A percentile compares a stretch with the other conserved stretches of the same genome.
phyloP scores from a whole-genome alignment of 345 rosid species.

The Aethionema arabicum region DNA sequence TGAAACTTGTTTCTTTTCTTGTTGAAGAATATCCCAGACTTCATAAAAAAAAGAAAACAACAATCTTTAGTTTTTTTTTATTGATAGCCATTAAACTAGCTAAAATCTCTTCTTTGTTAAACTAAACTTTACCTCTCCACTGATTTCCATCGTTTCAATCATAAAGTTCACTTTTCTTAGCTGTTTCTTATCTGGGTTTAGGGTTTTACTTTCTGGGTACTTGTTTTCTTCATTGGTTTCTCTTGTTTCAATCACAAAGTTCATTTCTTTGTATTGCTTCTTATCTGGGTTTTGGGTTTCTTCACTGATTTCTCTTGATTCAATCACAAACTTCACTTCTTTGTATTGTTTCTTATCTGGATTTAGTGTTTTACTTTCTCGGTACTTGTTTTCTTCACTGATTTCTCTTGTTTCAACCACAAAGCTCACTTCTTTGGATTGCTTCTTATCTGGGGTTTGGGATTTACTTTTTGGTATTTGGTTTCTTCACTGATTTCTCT shows the following conservation, averaged over 20 bases:
- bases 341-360: background rate
- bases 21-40: slow-evolving; percentile 10
- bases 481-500: slow-evolving; percentile 34
- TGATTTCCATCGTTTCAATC: slow-evolving; percentile 16
- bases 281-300: background rate
- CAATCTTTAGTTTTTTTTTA: background rate
- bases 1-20: slow-evolving; percentile 14
- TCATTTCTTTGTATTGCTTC: background rate
- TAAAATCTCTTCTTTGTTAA: slow-evolving; percentile 24
- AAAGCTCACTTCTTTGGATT: background rate
- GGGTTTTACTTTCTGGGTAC: too few species aligned
- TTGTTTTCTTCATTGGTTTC: slow-evolving; percentile 23
- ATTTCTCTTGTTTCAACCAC: slow-evolving; percentile 16
- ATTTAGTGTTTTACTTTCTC: background rate
- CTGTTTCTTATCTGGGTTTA: background rate
- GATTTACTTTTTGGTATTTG: too few species aligned
- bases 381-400: slow-evolving; percentile 15
- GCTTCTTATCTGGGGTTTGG: background rate
- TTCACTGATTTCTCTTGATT: slow-evolving; percentile 30
- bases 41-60: background rate
- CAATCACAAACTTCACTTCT: background rate
- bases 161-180: background rate
- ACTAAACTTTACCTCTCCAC: slow-evolving; percentile 22
- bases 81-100: slow-evolving; percentile 12
- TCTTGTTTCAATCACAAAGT: slow-evolving; percentile 5